Evolutionary conservation across 371 early-diverging fungal species (phyloP).

Genomic region (Phascolomyces articulosus): DNA sequence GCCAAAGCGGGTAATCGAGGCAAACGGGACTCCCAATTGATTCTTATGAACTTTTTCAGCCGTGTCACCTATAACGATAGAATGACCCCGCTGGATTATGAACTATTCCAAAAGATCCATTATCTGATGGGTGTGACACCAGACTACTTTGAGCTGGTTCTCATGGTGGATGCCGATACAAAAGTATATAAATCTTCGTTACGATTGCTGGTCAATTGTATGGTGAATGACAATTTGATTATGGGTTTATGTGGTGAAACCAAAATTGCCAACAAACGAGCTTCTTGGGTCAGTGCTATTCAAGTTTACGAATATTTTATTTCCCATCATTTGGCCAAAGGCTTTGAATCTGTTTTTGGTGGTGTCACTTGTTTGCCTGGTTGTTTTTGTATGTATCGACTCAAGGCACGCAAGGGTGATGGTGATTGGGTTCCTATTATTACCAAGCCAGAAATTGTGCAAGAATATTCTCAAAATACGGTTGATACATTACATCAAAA

Average conservation of each 20-base stretch:
- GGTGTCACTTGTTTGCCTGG: conserved; percentile 97
- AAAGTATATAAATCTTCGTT: conserved; percentile 78
- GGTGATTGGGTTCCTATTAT: conserved; percentile 76
- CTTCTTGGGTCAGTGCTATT: conserved; percentile 88
- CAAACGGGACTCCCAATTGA: conserved; percentile 93
- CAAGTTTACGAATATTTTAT: conserved; percentile 98
- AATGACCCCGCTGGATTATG: conserved; percentile 88
- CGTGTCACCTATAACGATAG: conserved; percentile 80
- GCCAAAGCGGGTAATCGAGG: conserved; percentile 90
- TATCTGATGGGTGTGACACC: conserved; percentile 80
- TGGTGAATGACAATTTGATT: conserved; percentile 78
- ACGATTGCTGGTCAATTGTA: conserved; percentile 73
- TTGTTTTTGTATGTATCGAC: conserved; percentile 93
- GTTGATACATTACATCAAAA: conserved; percentile 95
- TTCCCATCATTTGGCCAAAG: conserved; percentile 91
- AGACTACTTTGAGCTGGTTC: conserved; percentile 78
- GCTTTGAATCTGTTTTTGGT: conserved; percentile 95
- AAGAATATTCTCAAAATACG: conserved; percentile 85
- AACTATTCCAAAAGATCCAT: conserved; percentile 78
- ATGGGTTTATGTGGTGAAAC: conserved; percentile 91
- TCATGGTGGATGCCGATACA: conserved; percentile 95
- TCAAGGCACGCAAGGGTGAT: conserved; percentile 68
- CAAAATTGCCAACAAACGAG: conserved; percentile 84
- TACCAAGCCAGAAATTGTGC: conserved; percentile 85
- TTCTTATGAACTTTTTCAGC: conserved; percentile 92